A percentile compares a stretch with the other conserved stretches of the same genome.
phyloP scores from a whole-genome alignment of 2,329 filamentous ascomycete species.

The Alternaria dauci region DNA sequence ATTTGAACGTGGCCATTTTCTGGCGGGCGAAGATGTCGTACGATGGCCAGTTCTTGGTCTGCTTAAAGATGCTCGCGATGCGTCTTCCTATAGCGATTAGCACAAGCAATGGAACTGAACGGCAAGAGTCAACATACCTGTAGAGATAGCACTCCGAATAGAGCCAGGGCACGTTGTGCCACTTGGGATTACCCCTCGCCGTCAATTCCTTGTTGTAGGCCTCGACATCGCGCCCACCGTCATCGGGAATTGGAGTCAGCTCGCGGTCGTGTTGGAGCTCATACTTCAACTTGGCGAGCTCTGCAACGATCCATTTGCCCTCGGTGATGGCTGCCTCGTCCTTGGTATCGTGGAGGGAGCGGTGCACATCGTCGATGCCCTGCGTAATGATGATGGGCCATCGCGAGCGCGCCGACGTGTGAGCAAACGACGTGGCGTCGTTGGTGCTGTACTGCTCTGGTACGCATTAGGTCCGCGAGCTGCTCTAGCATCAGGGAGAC shows the following conservation, averaged over 20 bases:
- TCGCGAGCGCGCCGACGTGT: slow-evolving; percentile 80
- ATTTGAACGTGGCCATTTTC: slow-evolving; percentile 91
- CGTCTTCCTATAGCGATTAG: slow-evolving; percentile 65
- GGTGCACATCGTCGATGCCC: slow-evolving; percentile 93
- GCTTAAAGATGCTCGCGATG: slow-evolving; percentile 78
- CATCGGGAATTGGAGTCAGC: slow-evolving; percentile 78
- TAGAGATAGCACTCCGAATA: slow-evolving; percentile 96
- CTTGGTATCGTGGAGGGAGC: slow-evolving; percentile 67
- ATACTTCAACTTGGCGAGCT: slow-evolving; percentile 86
- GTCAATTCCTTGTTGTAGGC: slow-evolving; percentile 88
- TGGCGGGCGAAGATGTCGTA: slow-evolving; percentile 92
- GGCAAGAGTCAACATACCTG: slow-evolving; percentile 59
- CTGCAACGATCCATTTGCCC: slow-evolving; percentile 84
- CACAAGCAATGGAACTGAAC: neutral
- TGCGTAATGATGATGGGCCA: slow-evolving; percentile 96
- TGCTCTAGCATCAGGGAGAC: too few relatives aligned
- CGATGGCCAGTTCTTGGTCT: slow-evolving; percentile 81
- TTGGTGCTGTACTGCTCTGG: slow-evolving; percentile 79
- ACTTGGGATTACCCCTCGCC: slow-evolving; percentile 74
- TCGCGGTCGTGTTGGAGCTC: slow-evolving; percentile 89
- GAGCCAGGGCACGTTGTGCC: slow-evolving; percentile 88
- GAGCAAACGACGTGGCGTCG: slow-evolving; percentile 87
- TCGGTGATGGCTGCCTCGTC: slow-evolving; percentile 74
- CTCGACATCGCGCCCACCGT: slow-evolving; percentile 77
- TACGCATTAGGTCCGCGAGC: neutral